Evolutionary conservation across 2,329 filamentous ascomycete species (phyloP).

Genomic region (Talaromyces funiculosus): DNA sequence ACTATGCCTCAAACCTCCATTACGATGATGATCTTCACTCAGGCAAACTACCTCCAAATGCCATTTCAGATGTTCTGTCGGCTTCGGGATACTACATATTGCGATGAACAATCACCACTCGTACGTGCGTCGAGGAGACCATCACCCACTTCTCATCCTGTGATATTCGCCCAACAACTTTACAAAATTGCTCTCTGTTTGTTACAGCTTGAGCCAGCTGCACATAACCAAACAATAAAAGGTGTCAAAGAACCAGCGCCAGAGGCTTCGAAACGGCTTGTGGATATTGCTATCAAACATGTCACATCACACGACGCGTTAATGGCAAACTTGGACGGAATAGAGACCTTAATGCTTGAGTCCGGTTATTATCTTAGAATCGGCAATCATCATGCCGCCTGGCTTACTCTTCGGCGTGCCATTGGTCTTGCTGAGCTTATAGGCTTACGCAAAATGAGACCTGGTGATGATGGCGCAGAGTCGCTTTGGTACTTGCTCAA

Average conservation of each 20-base stretch:
- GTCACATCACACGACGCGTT: slow-evolving; percentile 45
- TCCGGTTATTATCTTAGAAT: slow-evolving; percentile 49
- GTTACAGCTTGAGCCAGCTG: slow-evolving; percentile 10
- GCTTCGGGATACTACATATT: not conserved
- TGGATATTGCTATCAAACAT: slow-evolving; percentile 13
- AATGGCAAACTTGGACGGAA: slow-evolving; percentile 43
- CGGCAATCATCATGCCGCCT: slow-evolving; percentile 48
- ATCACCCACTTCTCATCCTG: slow-evolving; percentile 1
- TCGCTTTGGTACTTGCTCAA: slow-evolving; percentile 33
- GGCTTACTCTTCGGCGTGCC: slow-evolving; percentile 45
- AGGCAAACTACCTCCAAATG: slow-evolving; percentile 6
- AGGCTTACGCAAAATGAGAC: slow-evolving; percentile 31
- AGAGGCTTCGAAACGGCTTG: slow-evolving; percentile 12
- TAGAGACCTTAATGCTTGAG: slow-evolving; percentile 47
- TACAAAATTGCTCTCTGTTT: slow-evolving; percentile 19
- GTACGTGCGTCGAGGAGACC: not conserved
- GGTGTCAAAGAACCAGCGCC: slow-evolving; percentile 9
- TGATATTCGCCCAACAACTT: slow-evolving; percentile 16
- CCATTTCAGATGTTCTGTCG: slow-evolving; percentile 6
- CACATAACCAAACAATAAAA: slow-evolving; percentile 5
- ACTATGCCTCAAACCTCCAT: slow-evolving; percentile 12
- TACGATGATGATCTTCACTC: not conserved
- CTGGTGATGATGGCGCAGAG: slow-evolving; percentile 17
- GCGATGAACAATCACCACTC: not conserved
- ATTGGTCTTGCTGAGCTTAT: slow-evolving; percentile 47